Conservation (phyloP, 768 basidiomycete species). For the Tephrocybe sp. region DNA sequence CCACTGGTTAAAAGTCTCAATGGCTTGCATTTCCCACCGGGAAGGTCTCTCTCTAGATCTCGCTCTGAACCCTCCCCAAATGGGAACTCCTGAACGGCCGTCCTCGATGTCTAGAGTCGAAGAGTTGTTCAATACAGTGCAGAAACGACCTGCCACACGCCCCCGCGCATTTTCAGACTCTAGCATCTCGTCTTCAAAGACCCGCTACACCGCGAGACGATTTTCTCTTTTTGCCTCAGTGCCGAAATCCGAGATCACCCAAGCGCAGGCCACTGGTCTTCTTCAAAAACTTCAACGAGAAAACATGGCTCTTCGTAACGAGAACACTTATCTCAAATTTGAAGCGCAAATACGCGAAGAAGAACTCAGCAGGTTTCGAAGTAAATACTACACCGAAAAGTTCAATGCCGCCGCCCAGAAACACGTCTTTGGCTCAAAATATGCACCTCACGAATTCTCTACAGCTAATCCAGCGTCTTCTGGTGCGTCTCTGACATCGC, state of each 20-base stretch:
- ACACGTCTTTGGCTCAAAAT: slow-evolving; percentile 7
- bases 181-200: neutral
- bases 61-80: slow-evolving; percentile 5
- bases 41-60: slow-evolving; percentile 15
- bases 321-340: slow-evolving; percentile 21
- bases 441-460: neutral
- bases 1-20: slow-evolving; percentile 1
- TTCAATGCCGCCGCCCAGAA: slow-evolving; percentile 25
- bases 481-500: neutral
- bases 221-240: neutral
- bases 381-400: slow-evolving; percentile 25
- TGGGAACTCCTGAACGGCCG: slow-evolving; percentile 1
- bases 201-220: neutral
- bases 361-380: slow-evolving; percentile 25
- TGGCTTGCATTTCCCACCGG: slow-evolving; percentile 17
- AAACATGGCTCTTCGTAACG: slow-evolving; percentile 21
- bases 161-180: slow-evolving; percentile 2
- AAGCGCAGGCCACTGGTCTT: neutral
- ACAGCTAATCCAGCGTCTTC: neutral
- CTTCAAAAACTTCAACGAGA: slow-evolving; percentile 24
- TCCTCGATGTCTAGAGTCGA: slow-evolving; percentile 13
- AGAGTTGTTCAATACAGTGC: neutral
- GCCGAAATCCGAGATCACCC: neutral
- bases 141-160: neutral
- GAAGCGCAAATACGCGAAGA: slow-evolving; percentile 22